Conservation (phyloP, 2,329 filamentous ascomycete species). For the Moelleriella libera region DNA sequence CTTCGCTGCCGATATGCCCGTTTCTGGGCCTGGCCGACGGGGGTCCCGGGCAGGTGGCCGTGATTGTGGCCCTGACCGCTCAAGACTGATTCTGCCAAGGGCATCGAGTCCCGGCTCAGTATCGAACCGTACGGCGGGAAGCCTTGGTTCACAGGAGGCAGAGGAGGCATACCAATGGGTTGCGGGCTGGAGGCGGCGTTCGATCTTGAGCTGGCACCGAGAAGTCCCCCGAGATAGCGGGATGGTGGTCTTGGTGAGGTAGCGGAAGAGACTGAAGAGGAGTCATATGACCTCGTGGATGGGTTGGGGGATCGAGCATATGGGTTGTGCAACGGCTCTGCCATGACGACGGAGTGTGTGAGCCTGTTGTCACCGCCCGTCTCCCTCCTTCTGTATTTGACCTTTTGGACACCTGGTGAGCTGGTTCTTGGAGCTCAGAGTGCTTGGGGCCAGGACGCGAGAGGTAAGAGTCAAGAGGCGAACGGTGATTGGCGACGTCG, state of each 20-base stretch:
- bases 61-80: slow-evolving; percentile 33
- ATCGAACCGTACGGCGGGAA: slow-evolving; percentile 39
- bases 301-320: slow-evolving; percentile 48
- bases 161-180: slow-evolving; percentile 36
- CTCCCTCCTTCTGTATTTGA: not conserved
- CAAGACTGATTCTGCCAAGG: slow-evolving; percentile 42
- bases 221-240: slow-evolving; percentile 36
- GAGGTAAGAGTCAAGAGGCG: not conserved
- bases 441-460: too few relatives aligned
- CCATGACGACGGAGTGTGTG: slow-evolving; percentile 25
- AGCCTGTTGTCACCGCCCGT: slow-evolving; percentile 1
- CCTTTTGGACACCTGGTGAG: too few relatives aligned
- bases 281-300: slow-evolving; percentile 48
- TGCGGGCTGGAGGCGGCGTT: slow-evolving; percentile 35
- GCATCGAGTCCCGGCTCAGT: slow-evolving; percentile 44
- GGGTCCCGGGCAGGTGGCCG: slow-evolving; percentile 23
- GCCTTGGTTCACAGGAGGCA: slow-evolving; percentile 30
- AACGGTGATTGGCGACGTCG: not conserved
- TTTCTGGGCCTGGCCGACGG: slow-evolving; percentile 58
- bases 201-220: slow-evolving; percentile 36
- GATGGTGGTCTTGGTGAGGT: slow-evolving; percentile 42
- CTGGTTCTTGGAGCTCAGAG: too few relatives aligned
- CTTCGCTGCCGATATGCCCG: slow-evolving; percentile 85
- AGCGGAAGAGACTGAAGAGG: slow-evolving; percentile 47
- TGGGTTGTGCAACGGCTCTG: slow-evolving; percentile 37